Evolutionary conservation across 208 protist genomes (phyloP), one percentile per base, ranked within the genome.

Genomic region (Trypanosoma scelopori): DNA sequence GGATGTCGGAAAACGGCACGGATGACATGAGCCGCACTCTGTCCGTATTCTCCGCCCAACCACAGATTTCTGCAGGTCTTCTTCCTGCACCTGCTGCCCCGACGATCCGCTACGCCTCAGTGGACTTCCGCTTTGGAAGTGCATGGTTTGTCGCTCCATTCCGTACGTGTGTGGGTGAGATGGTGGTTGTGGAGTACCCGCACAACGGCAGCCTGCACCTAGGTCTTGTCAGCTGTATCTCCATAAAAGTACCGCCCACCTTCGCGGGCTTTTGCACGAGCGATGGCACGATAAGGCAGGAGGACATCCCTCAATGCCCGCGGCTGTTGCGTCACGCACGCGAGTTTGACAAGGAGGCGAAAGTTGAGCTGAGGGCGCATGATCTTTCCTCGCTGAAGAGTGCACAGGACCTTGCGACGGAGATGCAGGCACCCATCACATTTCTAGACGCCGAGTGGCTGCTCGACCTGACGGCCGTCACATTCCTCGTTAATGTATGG

Each of bases 81-180:
- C 12, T 18, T 50, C 46, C 9, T 64, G 1, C 39, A 51, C 13
- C 61, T 59, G 11, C 27, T 59, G 6, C 23, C 73, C 23, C 72
- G 13, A 56, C 81, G 5, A 55, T 86, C 25, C 88, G 84, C 52
- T 94, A 91, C 71, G 88, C 85, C 57, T 90, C 85, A 18, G 88
- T 94, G 6, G 87, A 94, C 76, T 94, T 94, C 62, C 84, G 85
- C 58, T 94, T 94, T 43, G 88, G 88, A 49, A 90, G 82, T 23
- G 85, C 85, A n/a, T 91, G 85, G 88, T 94, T 91, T 64, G 47
- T 94, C 2, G 88, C 88, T 1, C 88, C 88, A 23, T 94, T 94
- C 66, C 82, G 83, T 48, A 89, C 82, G 16, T 64, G 70, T 28
- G 63, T 74, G 0, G 88, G 88, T 6, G 88, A 94, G 58, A 89